phyloP scores from a whole-genome alignment of 768 basidiomycete genomes.

The Boletus sp. region DNA sequence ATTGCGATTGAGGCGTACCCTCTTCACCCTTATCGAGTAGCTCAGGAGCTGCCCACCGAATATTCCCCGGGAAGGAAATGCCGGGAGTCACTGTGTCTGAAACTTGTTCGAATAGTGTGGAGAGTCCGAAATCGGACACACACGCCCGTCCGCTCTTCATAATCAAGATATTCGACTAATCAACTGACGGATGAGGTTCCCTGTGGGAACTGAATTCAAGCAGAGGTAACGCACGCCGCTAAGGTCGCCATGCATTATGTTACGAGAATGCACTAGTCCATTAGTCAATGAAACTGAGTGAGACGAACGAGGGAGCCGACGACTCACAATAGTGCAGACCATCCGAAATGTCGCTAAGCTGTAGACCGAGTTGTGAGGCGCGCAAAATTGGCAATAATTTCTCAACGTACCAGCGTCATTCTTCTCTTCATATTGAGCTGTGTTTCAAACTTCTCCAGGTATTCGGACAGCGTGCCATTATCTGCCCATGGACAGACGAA shows the following conservation, averaged over 20 bases:
- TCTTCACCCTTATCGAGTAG: conserved; percentile 10
- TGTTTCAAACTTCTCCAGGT: conserved; percentile 20
- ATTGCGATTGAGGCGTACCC: neutral
- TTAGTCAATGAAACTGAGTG: neutral
- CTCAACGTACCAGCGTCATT: conserved; percentile 14
- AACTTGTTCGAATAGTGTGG: conserved; percentile 10
- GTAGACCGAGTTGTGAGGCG: neutral
- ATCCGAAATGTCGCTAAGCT: conserved; percentile 25
- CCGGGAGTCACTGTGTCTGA: conserved; percentile 1
- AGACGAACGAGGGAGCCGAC: neutral
- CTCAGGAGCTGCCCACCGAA: conserved; percentile 31
- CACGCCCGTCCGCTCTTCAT: conserved; percentile 6
- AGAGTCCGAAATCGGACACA: conserved; percentile 34
- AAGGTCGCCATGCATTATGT: conserved; percentile 39
- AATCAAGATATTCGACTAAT: conserved; percentile 25
- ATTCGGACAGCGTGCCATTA: conserved; percentile 30
- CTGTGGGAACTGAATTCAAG: neutral
- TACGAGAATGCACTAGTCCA: conserved; percentile 19
- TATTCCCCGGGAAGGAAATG: conserved; percentile 20
- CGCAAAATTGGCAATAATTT: neutral
- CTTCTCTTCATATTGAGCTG: conserved; percentile 13
- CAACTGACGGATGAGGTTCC: neutral
- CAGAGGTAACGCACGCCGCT: conserved; percentile 29
- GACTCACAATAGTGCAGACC: conserved; percentile 23
- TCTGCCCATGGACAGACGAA: conserved; percentile 35